Evolutionary conservation across 1,284 basidiomycete genomes (phyloP), one percentile per base, ranked within the genome.

Genomic region (Malassezia vespertilionis): DNA sequence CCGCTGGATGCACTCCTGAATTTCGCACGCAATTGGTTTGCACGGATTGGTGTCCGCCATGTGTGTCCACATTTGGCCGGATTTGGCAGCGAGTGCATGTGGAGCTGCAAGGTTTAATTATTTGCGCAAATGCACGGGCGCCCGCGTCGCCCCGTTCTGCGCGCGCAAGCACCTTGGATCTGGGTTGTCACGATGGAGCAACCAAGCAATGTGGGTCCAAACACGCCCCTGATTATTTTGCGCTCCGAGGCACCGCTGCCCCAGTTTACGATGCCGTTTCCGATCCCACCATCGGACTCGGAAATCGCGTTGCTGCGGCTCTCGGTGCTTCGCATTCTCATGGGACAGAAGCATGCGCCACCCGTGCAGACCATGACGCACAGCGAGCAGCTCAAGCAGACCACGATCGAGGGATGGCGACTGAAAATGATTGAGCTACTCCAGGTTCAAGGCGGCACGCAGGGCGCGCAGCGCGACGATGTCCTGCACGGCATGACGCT

Each of bases 371-470:
- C 37, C 17, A 53, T 64, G 35, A 62, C 60, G 8, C 56, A 53
- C 54, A 61, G 59, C 5, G 65, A 70, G 38, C 55, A 64, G 37
- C 51, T 70, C 44, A 65, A 65, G 47, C 57, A 63, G 33, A 53
- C 56, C 38, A 60, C 65, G 12, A 59, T 70, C 40, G 61, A 65
- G 18, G 56, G 60, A 22, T 70, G 67, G 67, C 58, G 66, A 28
- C 60, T 64, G 46, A 53, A 60, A 38, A 61, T 64, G 59, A 54
- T 70, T 38, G 54, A 55, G 2, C 56, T 70, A n/a, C 54, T 66
- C 31, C 59, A 68, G n/a, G 46, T 57, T 14, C 67, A 70, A 39
- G 50, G 48, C 28, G 60, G 56, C 30, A 53, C 61, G 31, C 56
- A n/a, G 27, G 33, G 33, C 10, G 10, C 27, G 12, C 53, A 46